phyloP scores from a whole-genome alignment of 305 asterid genomes.

The Galium porrigens region DNA sequence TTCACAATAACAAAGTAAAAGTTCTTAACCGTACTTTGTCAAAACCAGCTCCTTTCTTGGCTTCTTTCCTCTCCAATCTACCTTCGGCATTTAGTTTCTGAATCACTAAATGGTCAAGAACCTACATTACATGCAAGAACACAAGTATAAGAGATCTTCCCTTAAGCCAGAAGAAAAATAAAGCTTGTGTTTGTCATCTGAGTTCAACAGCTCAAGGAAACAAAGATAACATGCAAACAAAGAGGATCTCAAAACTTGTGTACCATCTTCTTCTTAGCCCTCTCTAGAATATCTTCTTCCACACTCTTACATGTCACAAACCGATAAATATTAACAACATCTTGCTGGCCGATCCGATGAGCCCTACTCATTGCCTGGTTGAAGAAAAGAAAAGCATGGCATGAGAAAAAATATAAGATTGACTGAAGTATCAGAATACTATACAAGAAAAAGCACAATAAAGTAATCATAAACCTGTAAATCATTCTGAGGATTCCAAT shows the following conservation, averaged over 20 bases:
- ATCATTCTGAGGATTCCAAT: slow-evolving; percentile 99
- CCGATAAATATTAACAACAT: slow-evolving; percentile 93
- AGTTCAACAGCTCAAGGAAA: background rate
- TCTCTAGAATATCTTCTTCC: slow-evolving; percentile 97
- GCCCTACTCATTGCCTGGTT: slow-evolving; percentile 98
- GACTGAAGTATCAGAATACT: slow-evolving; percentile 4
- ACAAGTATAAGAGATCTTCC: slow-evolving; percentile 4
- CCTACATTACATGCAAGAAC: slow-evolving; percentile 30
- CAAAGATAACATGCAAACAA: background rate
- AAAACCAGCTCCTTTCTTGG: slow-evolving; percentile 71
- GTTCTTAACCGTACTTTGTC: slow-evolving; percentile 58
- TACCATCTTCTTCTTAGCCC: slow-evolving; percentile 99
- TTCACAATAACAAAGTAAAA: background rate
- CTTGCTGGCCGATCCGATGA: slow-evolving; percentile 99
- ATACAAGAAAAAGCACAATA: slow-evolving; percentile 4
- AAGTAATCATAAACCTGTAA: slow-evolving; percentile 51
- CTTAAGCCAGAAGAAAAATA: background rate
- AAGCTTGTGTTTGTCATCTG: background rate
- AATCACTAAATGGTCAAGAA: slow-evolving; percentile 95
- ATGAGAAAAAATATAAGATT: slow-evolving; percentile 9
- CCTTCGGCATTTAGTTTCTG: slow-evolving; percentile 97
- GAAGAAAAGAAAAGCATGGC: slow-evolving; percentile 17
- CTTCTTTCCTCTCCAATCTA: slow-evolving; percentile 89
- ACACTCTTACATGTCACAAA: slow-evolving; percentile 98
- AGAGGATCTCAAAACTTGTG: slow-evolving; percentile 1